Evolutionary conservation across 208 protist genomes (phyloP).

Genomic region (Entamoeba nuttalli): DNA sequence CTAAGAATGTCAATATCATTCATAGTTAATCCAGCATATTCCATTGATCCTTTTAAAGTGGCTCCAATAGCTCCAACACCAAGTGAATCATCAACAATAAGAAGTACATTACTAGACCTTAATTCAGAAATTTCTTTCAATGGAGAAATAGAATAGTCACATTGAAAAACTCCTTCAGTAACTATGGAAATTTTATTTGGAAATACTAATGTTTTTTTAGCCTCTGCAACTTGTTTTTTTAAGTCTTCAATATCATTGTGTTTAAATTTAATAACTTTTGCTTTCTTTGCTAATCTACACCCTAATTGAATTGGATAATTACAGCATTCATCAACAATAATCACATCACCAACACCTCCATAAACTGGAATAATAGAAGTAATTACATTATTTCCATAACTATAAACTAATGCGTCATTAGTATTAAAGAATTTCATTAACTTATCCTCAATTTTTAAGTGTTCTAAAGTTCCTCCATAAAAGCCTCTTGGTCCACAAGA

Average conservation of each 20-base stretch:
- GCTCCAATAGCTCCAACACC: constrained; percentile 75
- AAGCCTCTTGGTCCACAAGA: constrained; percentile 31
- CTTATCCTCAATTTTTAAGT: constrained; percentile 22
- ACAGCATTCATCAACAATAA: constrained; percentile 54
- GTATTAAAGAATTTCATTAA: constrained; percentile 5
- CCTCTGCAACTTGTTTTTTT: constrained; percentile 51
- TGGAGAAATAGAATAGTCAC: constrained; percentile 53
- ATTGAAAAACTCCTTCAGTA: constrained; percentile 75
- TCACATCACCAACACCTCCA: background rate
- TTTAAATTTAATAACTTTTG: constrained; percentile 58
- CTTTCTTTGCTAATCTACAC: constrained; percentile 55
- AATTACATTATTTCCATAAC: constrained; percentile 8
- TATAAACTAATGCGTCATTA: constrained; percentile 16
- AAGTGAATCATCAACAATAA: constrained; percentile 79
- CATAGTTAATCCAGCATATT: constrained; percentile 66
- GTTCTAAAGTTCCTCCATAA: constrained; percentile 23
- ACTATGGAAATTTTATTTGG: constrained; percentile 66
- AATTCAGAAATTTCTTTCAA: constrained; percentile 66
- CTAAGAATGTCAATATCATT: constrained; percentile 46
- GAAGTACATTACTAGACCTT: constrained; percentile 68
- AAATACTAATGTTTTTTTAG: constrained; percentile 1
- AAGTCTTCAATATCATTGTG: constrained; percentile 83
- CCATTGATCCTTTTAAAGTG: constrained; percentile 69
- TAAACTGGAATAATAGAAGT: constrained; percentile 21
- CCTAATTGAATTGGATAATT: constrained; percentile 62